Evolutionary conservation across 2,329 filamentous ascomycete species (phyloP).

Genomic region (Aureobasidium sp.): DNA sequence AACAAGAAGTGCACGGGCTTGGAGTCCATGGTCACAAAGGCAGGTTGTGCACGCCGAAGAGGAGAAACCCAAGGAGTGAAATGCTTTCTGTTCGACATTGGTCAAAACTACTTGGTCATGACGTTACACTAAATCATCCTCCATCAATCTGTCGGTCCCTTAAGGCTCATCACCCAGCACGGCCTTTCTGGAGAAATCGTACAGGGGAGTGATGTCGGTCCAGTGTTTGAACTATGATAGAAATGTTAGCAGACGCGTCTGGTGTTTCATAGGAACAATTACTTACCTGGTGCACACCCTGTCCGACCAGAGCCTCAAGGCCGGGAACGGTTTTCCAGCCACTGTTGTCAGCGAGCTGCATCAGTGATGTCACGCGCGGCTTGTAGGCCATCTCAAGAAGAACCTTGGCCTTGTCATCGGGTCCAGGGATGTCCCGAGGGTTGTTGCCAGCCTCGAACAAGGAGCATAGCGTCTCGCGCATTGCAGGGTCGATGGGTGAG

Average conservation of each 20-base stretch:
- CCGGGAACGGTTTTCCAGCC: conserved; percentile 82
- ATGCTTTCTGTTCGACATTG: background rate
- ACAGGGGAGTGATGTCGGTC: conserved; percentile 72
- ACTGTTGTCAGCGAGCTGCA: conserved; percentile 68
- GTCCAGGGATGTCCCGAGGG: conserved; percentile 30
- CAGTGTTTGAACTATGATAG: conserved; percentile 51
- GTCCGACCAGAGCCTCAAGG: conserved; percentile 78
- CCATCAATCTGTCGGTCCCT: background rate
- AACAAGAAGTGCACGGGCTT: background rate
- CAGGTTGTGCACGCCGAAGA: background rate
- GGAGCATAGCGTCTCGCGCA: conserved; percentile 56
- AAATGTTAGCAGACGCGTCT: conserved; percentile 41
- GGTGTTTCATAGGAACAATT: conserved; percentile 30
- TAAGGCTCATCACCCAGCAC: conserved; percentile 25
- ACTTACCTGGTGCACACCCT: conserved; percentile 69
- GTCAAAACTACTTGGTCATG: background rate
- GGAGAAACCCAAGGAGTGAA: background rate
- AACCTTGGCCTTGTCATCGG: conserved; percentile 39
- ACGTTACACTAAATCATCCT: background rate
- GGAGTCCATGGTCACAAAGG: background rate
- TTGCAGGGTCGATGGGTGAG: conserved; percentile 63
- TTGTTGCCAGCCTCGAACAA: conserved; percentile 44
- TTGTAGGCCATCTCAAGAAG: conserved; percentile 96
- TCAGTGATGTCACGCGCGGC: conserved; percentile 71
- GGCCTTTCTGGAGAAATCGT: conserved; percentile 55